A percentile compares a stretch with the other conserved stretches of the same genome.
phyloP scores from a whole-genome alignment of 1,139 yeast genomes.

The Sporopachydermia cereana region DNA sequence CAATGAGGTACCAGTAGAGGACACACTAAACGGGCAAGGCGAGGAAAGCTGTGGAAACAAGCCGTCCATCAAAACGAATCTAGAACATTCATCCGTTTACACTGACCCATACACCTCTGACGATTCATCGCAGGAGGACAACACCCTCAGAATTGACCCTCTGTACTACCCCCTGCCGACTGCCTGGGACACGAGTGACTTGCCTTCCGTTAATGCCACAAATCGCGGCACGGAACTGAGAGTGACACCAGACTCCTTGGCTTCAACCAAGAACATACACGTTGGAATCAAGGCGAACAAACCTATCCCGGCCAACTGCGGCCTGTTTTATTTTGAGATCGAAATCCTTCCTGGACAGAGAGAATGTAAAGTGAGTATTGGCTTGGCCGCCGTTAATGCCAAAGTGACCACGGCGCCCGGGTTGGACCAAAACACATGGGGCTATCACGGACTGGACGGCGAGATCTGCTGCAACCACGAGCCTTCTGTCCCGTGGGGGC shows the following conservation, averaged over 20 bases:
- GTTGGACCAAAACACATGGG: conserved; percentile 38
- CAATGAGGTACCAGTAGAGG: neutral
- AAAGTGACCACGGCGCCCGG: conserved; percentile 30
- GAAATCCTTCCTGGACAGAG: conserved; percentile 30
- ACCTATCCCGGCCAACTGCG: conserved; percentile 32
- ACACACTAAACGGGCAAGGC: neutral
- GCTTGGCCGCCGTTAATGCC: conserved; percentile 21
- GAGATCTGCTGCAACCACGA: conserved; percentile 33
- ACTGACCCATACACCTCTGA: neutral
- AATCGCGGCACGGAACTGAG: neutral
- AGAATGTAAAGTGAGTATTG: conserved; percentile 32
- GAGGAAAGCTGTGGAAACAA: neutral
- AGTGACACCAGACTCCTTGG: neutral
- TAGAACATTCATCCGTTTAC: neutral
- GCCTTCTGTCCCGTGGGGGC: conserved; percentile 30
- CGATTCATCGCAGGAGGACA: no score
- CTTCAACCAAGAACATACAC: neutral
- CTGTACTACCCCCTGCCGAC: conserved; percentile 1
- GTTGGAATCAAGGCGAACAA: conserved; percentile 31
- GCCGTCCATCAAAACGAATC: neutral
- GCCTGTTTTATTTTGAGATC: conserved; percentile 49
- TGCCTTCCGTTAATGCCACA: neutral
- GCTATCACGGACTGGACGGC: conserved; percentile 50
- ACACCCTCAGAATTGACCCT: neutral
- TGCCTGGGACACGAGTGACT: neutral